Evolutionary conservation across 2,329 filamentous ascomycete species (phyloP).

Genomic region (Neocucurbitaria cava): DNA sequence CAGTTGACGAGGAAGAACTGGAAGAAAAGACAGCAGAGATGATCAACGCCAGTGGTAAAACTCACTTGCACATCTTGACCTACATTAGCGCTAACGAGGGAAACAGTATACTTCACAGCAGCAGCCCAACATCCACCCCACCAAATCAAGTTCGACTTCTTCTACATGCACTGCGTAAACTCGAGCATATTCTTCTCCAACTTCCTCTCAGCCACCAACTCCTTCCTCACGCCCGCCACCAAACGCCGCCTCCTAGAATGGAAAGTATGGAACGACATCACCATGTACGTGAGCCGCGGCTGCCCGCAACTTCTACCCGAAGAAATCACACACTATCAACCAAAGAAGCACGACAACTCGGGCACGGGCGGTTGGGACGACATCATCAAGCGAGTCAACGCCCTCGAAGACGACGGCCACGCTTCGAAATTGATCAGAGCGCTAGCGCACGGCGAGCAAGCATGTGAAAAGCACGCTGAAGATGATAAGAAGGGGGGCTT

Average conservation of each 20-base stretch:
- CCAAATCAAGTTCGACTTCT: slow-evolving; percentile 77
- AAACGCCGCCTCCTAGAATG: slow-evolving; percentile 79
- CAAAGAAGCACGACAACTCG: slow-evolving; percentile 51
- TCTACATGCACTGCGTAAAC: slow-evolving; percentile 79
- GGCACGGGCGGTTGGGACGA: slow-evolving; percentile 54
- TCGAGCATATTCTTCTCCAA: slow-evolving; percentile 74
- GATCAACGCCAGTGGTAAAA: slow-evolving; percentile 67
- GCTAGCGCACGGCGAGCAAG: slow-evolving; percentile 67
- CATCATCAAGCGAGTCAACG: slow-evolving; percentile 55
- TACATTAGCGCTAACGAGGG: neutral
- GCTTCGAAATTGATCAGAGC: slow-evolving; percentile 76
- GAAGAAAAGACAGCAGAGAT: slow-evolving; percentile 69
- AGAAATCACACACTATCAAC: slow-evolving; percentile 66
- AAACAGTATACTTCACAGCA: slow-evolving; percentile 60
- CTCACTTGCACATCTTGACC: neutral
- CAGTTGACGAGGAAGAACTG: slow-evolving; percentile 63
- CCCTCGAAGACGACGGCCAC: slow-evolving; percentile 78
- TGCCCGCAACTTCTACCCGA: slow-evolving; percentile 66
- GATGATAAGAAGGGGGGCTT: slow-evolving; percentile 55
- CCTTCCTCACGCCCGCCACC: slow-evolving; percentile 64
- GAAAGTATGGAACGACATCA: slow-evolving; percentile 78
- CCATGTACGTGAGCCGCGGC: slow-evolving; percentile 74
- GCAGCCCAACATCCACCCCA: slow-evolving; percentile 68
- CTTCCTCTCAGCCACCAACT: slow-evolving; percentile 61
- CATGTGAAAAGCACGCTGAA: slow-evolving; percentile 56